Percentiles rank a stretch among this genome's conserved stretches.
phyloP scores from a whole-genome alignment of 2,329 filamentous ascomycete species.

The Tolypocladium inflatum region DNA sequence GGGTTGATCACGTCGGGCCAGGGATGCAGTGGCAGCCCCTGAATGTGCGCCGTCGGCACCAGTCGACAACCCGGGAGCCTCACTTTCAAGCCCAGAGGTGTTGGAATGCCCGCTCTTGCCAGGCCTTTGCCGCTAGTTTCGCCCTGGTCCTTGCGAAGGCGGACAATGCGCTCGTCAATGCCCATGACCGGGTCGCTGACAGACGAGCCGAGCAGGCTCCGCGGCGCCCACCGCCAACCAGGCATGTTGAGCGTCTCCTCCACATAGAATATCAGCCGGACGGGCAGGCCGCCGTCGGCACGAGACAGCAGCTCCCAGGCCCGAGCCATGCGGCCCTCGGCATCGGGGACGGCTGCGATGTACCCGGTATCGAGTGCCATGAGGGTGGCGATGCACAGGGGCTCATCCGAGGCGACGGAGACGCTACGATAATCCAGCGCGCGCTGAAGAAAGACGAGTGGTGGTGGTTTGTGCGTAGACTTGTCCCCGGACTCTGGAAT shows the following conservation, averaged over 20 bases:
- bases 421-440: conserved; percentile 17
- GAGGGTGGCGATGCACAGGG: conserved; percentile 19
- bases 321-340: conserved; percentile 11
- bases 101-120: conserved; percentile 5
- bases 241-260: conserved; percentile 10
- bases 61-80: conserved; percentile 6
- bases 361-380: conserved; percentile 12
- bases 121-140: background rate
- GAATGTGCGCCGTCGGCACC: background rate
- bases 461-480: background rate
- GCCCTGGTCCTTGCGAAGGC: conserved; percentile 1
- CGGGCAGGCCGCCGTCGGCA: conserved; percentile 8
- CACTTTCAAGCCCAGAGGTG: conserved; percentile 8
- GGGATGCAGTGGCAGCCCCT: conserved; percentile 6
- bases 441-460: conserved; percentile 11
- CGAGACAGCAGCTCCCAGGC: conserved; percentile 13
- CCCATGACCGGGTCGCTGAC: conserved; percentile 8
- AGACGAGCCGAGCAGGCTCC: conserved; percentile 9
- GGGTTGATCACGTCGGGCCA: conserved; percentile 9
- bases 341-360: conserved; percentile 5
- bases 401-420: conserved; percentile 17
- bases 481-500: background rate
- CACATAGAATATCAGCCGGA: conserved; percentile 12
- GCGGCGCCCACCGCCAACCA: conserved; percentile 18
- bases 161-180: conserved; percentile 7